Evolutionary conservation across 208 protist genomes (phyloP), one percentile per base, ranked within the genome.

Genomic region (Phytomonas sp.): DNA sequence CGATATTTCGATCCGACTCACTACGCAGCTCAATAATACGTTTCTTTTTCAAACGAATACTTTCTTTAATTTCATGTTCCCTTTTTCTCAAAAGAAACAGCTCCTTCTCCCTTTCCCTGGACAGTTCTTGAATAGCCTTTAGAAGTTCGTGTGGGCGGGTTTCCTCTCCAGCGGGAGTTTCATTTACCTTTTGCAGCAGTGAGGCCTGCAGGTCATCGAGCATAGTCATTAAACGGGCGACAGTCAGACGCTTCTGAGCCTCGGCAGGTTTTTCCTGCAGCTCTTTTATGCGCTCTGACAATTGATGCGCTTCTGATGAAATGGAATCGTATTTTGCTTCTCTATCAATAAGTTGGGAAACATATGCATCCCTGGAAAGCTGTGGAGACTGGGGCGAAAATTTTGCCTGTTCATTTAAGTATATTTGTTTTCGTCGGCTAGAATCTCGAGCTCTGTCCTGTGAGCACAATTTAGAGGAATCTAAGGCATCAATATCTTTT

Each of bases 11-110:
- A 23, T 80, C 73, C 0, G 86, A 74, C 60, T 94, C 87, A 14
- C 76, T 74, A 33, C 79, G 74, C 64, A 94, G 67, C 59, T 90
- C 83, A 69, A 76, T 70, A 19, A 85, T 72, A 23, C 85, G 69
- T n/a, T 84, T 71, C 77, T 92, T 82, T 67, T 94, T 94, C 37
- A 94, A 66, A 29, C 84, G 79, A 52, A 94, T 86, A 16, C 84
- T 60, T 37, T 70, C 75, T n/a, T 42, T 61, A 66, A 89, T 76
- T 69, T 92, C 87, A n/a, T 83, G 76, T 63, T 90, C 86, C 49
- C 88, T 89, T 73, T 83, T 82, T 6, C 76, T 74, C 59, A 84
- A 77, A 16, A 92, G 74, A 60, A 77, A 73, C 63, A 90, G 73
- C 32, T 83, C 77, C 30, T 77, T 73, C 70, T 92, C 89, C 16